Base-by-base conservation (phyloP, 805 yeast genomes). In the Candida fluviatilis region DNA sequence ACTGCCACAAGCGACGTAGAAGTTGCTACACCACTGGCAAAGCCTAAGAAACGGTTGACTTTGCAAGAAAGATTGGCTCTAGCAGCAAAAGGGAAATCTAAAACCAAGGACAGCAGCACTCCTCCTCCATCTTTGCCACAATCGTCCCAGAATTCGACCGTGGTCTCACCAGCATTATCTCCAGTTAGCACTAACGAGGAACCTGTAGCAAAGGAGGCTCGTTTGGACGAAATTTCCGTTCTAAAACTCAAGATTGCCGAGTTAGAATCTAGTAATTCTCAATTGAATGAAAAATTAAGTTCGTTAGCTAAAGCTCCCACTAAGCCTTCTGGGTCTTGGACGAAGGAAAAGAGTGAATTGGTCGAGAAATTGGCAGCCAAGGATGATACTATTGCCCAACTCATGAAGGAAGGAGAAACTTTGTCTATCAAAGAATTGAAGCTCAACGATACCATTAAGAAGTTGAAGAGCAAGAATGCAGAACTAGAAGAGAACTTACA, bases 21-120 rank as follows among this genome's bases (percentile, higher is more conserved):
- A 21, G 24, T 6, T 21, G n/a, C 34, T 12, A 25, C 35, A 3
- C 19, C 24, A 17, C 18, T 25, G 8, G 18, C 35, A 7, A 18
- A 18, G 15, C 44, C 69, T 21, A 71, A 69, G 47, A 83, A 82
- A 55, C 69, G 90, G 45, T 62, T 86, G 14, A 80, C 95, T 0
- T 67, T 91, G 48, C 95, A 87, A 51, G 96, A 90, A 51, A 70
- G 97, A 43, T 68, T 90, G 37, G 95, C 93, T 1, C 60, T 80
- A 44, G 96, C 96, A 1, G 88, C 95, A 5, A 71, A 75, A 41
- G 66, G 67, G 11, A 66, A 67, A 23, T 58, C 56, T 37, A 64
- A 59, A 32, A 50, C 35, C 39, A 46, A 21, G 18, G 35, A 32
- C 4, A 8, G 26, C 16, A 17, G 15, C 16, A 27, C 38, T 13